Evolutionary conservation across 768 basidiomycete genomes (phyloP).

Genomic region (Symmetrospora coprosmae): DNA sequence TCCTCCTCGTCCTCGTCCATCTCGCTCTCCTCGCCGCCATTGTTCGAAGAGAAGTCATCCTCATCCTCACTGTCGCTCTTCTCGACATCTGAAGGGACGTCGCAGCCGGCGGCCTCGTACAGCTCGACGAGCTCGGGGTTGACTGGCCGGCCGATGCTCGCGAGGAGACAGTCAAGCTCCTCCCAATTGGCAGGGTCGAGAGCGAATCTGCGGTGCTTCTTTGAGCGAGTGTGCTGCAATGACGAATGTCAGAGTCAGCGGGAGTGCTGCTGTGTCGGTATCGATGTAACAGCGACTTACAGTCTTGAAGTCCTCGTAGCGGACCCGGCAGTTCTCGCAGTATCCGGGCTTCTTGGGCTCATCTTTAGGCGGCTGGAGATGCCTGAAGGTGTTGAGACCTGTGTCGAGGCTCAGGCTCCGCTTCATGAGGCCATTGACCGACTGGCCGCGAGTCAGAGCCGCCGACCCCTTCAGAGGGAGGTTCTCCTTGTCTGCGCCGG

Average conservation of each 20-base stretch:
- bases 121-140: background rate
- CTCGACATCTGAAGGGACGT: conserved; percentile 3
- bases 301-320: conserved; percentile 71
- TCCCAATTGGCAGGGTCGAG: conserved; percentile 59
- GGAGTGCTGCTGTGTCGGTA: background rate
- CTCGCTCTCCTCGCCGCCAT: background rate
- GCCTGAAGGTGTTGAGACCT: conserved; percentile 25
- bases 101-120: background rate
- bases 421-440: conserved; percentile 24
- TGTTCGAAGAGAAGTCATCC: background rate
- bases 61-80: conserved; percentile 1
- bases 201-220: conserved; percentile 72
- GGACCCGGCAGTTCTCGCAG: conserved; percentile 85
- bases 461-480: conserved; percentile 42
- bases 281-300: conserved; percentile 42
- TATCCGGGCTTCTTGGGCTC: conserved; percentile 86
- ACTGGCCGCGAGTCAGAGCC: background rate
- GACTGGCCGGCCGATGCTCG: conserved; percentile 44
- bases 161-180: conserved; percentile 61
- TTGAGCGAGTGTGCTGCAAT: conserved; percentile 54
- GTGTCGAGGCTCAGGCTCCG: conserved; percentile 33
- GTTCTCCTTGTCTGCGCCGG: conserved; percentile 37
- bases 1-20: conserved; percentile 10
- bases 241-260: background rate
- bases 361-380: conserved; percentile 38